Percentiles rank a stretch among this genome's conserved stretches.
phyloP scores from a whole-genome alignment of 352 stramenopile species.

The Albugo candida region DNA sequence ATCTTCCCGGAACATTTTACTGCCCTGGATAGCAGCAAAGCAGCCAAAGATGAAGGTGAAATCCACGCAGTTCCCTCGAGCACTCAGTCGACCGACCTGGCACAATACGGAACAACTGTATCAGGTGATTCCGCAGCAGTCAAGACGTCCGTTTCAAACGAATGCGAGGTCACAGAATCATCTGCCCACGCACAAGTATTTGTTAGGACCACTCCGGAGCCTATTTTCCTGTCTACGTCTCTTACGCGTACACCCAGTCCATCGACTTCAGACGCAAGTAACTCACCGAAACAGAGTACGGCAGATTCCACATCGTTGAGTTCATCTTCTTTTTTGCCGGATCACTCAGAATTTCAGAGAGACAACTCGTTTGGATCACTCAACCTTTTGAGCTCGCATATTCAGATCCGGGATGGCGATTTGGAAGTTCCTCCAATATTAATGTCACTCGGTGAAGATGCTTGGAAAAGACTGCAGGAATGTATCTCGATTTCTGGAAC shows the following conservation, averaged over 20 bases:
- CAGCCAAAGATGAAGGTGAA: not conserved
- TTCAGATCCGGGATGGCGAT: conserved; percentile 5
- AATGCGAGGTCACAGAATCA: too few relatives aligned
- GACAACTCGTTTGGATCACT: conserved; percentile 7
- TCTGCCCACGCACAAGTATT: too few relatives aligned
- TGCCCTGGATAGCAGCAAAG: conserved; percentile 27
- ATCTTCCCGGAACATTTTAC: conserved; percentile 74
- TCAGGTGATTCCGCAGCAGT: too few relatives aligned
- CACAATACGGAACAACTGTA: too few relatives aligned
- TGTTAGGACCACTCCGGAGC: too few relatives aligned
- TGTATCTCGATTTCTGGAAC: conserved; percentile 17
- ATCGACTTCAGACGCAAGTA: conserved; percentile 41
- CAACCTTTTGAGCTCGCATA: conserved; percentile 9
- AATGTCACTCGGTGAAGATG: conserved; percentile 36
- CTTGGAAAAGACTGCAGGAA: conserved; percentile 63
- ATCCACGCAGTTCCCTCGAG: too few relatives aligned
- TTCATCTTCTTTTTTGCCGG: conserved; percentile 55
- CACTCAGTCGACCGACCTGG: too few relatives aligned
- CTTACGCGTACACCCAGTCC: conserved; percentile 37
- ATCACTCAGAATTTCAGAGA: conserved; percentile 21
- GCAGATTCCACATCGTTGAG: conserved; percentile 37
- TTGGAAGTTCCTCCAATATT: conserved; percentile 28
- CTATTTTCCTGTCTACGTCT: conserved; percentile 13
- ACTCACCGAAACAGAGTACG: conserved; percentile 1
- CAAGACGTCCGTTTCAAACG: too few relatives aligned